phyloP scores from a whole-genome alignment of 108 stramenopile species.

The Nitzschia sp. region DNA sequence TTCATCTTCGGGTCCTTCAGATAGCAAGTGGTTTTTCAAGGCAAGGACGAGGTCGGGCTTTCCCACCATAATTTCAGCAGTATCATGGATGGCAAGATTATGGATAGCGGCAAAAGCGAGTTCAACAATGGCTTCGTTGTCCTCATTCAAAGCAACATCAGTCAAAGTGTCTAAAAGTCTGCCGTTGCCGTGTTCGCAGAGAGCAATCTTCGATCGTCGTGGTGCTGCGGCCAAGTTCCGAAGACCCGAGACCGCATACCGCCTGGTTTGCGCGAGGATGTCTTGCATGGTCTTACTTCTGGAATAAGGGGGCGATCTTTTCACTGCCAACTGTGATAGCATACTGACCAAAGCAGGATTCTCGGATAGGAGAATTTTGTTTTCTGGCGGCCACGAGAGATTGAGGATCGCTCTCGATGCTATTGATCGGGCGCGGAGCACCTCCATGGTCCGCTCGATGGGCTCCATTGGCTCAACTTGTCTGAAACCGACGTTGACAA shows the following conservation, averaged over 20 bases:
- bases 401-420: constrained; percentile 59
- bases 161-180: constrained; percentile 47
- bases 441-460: constrained; percentile 46
- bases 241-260: constrained; percentile 46
- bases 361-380: constrained; percentile 48
- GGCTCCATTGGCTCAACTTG: constrained; percentile 30
- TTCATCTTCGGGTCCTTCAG: constrained; percentile 15
- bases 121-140: constrained; percentile 44
- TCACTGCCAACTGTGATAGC: constrained; percentile 31
- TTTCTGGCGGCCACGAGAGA: constrained; percentile 59
- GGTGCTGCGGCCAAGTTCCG: constrained; percentile 64
- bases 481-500: constrained; percentile 35
- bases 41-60: constrained; percentile 42
- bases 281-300: constrained; percentile 42
- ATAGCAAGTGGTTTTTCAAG: constrained; percentile 37
- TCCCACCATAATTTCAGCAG: constrained; percentile 42
- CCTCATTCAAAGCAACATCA: constrained; percentile 37
- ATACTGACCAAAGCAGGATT: constrained; percentile 35
- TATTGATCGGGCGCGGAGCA: constrained; percentile 47
- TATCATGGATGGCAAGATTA: constrained; percentile 55
- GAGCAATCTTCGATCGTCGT: constrained; percentile 39
- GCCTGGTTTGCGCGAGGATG: constrained; percentile 47
- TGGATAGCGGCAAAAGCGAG: constrained; percentile 50
- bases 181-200: constrained; percentile 42
- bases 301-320: constrained; percentile 33